Base-by-base conservation (phyloP, 257 asterid genomes). In the Plantago ovata region DNA sequence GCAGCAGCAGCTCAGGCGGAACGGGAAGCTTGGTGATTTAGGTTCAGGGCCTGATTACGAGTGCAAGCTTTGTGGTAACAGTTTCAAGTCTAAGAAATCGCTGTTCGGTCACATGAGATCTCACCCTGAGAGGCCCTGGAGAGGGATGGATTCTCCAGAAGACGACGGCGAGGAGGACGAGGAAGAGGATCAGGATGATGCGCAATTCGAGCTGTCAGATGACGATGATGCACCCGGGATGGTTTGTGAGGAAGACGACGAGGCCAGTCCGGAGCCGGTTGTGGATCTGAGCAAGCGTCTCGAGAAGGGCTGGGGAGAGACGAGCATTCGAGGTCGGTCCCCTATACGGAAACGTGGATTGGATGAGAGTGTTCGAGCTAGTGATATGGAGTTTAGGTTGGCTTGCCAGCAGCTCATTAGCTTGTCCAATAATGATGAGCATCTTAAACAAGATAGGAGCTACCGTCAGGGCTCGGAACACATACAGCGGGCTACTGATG, bases 41-140 rank as follows among this genome's bases (percentile, higher is more conserved):
- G 9, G 2, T 24, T 5, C 5, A 5, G 32, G n/a, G n/a, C n/a
- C n/a, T 24, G 32, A 24, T 24, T 5, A 24, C 5, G 32, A 24
- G 23, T 61, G 65, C 0, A 1, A 0, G 1, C 12, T 55, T 1
- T 87, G 96, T 56, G 20, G 15, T 0, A 81, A 50, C 63, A 23
- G 4, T 4, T 84, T 87, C 53, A 73, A 36, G 0, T 71, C 85
- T 0, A 14, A 10, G 12, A 87, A 81, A 58, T 79, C 94, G 0
- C 51, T 87, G 40, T 80, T 51, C 44, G 94, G 96, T 0, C 96
- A 87, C 55, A 80, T 84, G 91, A 72, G 86, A 19, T 72, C 81
- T 36, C 96, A 87, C 65, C 94, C 94, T 2, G 85, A 80, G 0
- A 55, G 96, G 43, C 14, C 12, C 0, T 84, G 72, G 67, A 67